These are phyloP conservation scores for Leccinum solheimii DNA, from an alignment of 1,284 basidiomycete species.

Conservation along the genomic window DNA sequence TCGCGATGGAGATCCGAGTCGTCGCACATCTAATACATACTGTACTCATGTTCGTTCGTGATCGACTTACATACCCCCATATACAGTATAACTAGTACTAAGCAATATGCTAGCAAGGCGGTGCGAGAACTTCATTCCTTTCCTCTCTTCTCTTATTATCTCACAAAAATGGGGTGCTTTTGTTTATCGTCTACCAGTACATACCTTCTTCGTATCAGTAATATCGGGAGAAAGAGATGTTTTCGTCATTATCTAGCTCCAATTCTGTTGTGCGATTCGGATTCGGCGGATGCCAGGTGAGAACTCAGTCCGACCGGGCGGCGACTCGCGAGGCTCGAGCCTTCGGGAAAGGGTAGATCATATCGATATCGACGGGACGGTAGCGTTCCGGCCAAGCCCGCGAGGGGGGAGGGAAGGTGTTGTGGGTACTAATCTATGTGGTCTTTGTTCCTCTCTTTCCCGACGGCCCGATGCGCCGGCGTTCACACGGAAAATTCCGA, in stretches of 20 bases:
- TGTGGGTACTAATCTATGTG: not conserved
- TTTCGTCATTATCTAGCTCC: not conserved
- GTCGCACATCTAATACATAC: not conserved
- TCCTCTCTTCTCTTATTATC: not conserved
- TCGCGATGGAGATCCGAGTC: not conserved
- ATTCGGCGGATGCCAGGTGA: too few relatives aligned
- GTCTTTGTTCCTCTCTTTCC: not conserved
- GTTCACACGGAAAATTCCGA: not conserved
- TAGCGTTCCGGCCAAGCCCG: not conserved
- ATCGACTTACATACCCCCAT: not conserved
- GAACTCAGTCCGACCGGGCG: too few relatives aligned
- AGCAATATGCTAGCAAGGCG: not conserved
- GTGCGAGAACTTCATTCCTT: not conserved
- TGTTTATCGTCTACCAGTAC: not conserved
- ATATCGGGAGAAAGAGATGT: not conserved
- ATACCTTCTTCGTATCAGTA: not conserved
- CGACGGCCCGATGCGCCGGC: not conserved
- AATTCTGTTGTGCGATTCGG: not conserved
- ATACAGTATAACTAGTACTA: not conserved
- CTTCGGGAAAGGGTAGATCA: not conserved
- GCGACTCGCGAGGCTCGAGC: not conserved
- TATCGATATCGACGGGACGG: not conserved
- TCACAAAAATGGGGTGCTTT: not conserved
- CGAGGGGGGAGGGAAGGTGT: not conserved
- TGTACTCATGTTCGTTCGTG: not conserved